These are phyloP conservation scores for Vishniacozyma victoriae DNA, from an alignment of 768 basidiomycete species.

Conservation along the genomic window DNA sequence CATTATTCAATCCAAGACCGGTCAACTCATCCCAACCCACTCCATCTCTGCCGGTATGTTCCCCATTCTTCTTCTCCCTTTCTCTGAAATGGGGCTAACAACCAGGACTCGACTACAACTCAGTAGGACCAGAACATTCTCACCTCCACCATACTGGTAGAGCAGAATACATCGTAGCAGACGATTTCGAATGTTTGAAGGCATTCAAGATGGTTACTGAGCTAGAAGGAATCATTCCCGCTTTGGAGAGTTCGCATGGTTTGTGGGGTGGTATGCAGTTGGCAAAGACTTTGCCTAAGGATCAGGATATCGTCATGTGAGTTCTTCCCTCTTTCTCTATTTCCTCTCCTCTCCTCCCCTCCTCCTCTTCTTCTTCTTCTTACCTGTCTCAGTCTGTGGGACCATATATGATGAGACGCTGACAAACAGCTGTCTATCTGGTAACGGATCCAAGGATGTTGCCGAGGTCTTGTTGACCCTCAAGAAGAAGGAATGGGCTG, in stretches of 20 bases:
- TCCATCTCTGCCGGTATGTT: conserved; percentile 67
- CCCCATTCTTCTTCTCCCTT: neutral
- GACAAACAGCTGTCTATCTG: conserved; percentile 62
- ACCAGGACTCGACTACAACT: conserved; percentile 39
- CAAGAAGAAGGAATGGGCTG: conserved; percentile 71
- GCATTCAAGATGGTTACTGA: conserved; percentile 90
- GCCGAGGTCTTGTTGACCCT: conserved; percentile 83
- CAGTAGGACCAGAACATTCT: conserved; percentile 96
- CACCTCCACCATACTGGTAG: conserved; percentile 92
- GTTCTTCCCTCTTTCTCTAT: conserved; percentile 45
- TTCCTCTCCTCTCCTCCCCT: neutral
- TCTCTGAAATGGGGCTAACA: neutral
- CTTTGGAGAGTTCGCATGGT: conserved; percentile 91
- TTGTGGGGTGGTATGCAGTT: conserved; percentile 84
- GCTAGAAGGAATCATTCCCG: conserved; percentile 94
- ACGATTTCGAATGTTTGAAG: conserved; percentile 85
- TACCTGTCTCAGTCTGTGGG: neutral
- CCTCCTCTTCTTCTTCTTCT: neutral
- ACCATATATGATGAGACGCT: conserved; percentile 2
- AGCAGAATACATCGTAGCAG: conserved; percentile 87
- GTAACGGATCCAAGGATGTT: conserved; percentile 96
- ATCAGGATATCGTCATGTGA: conserved; percentile 84
- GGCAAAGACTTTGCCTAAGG: conserved; percentile 76
- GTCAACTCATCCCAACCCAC: conserved; percentile 95
- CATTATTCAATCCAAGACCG: conserved; percentile 76